Evolutionary conservation across 257 asterid genomes (phyloP).

Genomic region (Jacaranda copaia): DNA sequence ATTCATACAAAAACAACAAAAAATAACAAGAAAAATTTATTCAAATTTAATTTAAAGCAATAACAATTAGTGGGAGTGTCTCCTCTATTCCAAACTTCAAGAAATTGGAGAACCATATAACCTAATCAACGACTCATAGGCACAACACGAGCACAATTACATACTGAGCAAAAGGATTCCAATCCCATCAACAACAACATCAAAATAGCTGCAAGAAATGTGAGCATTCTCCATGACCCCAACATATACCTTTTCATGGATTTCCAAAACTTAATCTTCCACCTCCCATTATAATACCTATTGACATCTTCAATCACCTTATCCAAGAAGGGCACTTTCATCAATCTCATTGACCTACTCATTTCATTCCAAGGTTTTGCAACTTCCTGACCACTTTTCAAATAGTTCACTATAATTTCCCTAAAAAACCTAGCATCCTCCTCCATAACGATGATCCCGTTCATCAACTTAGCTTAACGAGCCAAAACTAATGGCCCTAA

Average conservation of each 20-base stretch:
- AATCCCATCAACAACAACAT: slow-evolving; percentile 44
- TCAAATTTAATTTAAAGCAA: too few relatives aligned
- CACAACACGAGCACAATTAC: slow-evolving; percentile 30
- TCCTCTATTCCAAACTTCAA: too few relatives aligned
- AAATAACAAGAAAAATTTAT: too few relatives aligned
- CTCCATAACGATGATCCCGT: slow-evolving; percentile 46
- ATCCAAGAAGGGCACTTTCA: slow-evolving; percentile 50
- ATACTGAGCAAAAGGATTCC: slow-evolving; percentile 49
- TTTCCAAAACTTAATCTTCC: slow-evolving; percentile 31
- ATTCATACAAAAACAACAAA: too few relatives aligned
- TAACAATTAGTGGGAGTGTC: too few relatives aligned
- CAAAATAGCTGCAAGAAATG: slow-evolving; percentile 42
- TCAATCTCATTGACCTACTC: slow-evolving; percentile 49
- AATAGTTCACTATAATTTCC: slow-evolving; percentile 41
- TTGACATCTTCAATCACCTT: slow-evolving; percentile 51
- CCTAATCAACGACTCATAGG: not conserved
- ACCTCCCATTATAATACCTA: slow-evolving; percentile 44
- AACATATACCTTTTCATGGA: slow-evolving; percentile 43
- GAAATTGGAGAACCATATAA: too few relatives aligned
- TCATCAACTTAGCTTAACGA: slow-evolving; percentile 51
- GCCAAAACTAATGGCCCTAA: slow-evolving; percentile 47
- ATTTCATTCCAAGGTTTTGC: slow-evolving; percentile 56
- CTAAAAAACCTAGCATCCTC: slow-evolving; percentile 51
- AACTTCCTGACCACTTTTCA: slow-evolving; percentile 54
- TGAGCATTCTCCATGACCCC: slow-evolving; percentile 47